Conservation (phyloP, 306 rosid genomes). For the Macrotyloma uniflorum region DNA sequence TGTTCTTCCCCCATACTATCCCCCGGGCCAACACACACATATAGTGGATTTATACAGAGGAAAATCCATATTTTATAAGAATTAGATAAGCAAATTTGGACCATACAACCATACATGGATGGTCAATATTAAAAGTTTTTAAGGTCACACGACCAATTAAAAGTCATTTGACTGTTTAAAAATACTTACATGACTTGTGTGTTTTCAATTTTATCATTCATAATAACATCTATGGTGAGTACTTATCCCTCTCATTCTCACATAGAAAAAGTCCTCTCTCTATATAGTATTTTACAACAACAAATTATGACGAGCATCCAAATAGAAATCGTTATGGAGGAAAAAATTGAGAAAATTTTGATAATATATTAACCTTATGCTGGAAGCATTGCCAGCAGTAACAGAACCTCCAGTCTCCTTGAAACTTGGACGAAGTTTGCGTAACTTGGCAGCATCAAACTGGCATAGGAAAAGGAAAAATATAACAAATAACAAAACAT, state of each 20-base stretch:
- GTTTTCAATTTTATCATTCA: background rate
- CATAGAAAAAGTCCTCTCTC: too few species aligned
- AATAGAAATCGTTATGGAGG: background rate
- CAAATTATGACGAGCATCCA: background rate
- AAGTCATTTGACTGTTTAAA: background rate
- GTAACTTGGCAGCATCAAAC: constrained; percentile 93
- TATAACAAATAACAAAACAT: constrained; percentile 16
- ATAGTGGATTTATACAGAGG: background rate
- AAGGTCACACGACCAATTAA: background rate
- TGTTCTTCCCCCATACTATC: background rate
- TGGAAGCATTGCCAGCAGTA: constrained; percentile 98
- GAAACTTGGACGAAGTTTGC: constrained; percentile 98
- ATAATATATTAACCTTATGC: constrained; percentile 73
- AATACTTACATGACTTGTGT: background rate
- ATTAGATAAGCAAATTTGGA: background rate
- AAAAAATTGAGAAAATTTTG: background rate
- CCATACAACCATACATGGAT: background rate
- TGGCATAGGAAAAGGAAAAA: constrained; percentile 46
- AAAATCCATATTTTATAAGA: background rate
- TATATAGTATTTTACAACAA: background rate
- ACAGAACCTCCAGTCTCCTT: constrained; percentile 93
- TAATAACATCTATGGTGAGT: background rate
- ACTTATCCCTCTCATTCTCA: too few species aligned
- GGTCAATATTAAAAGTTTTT: background rate
- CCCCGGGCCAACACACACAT: background rate